Conservation (phyloP, 2,329 filamentous ascomycete genomes). For the Sclerotinia trifoliorum region DNA sequence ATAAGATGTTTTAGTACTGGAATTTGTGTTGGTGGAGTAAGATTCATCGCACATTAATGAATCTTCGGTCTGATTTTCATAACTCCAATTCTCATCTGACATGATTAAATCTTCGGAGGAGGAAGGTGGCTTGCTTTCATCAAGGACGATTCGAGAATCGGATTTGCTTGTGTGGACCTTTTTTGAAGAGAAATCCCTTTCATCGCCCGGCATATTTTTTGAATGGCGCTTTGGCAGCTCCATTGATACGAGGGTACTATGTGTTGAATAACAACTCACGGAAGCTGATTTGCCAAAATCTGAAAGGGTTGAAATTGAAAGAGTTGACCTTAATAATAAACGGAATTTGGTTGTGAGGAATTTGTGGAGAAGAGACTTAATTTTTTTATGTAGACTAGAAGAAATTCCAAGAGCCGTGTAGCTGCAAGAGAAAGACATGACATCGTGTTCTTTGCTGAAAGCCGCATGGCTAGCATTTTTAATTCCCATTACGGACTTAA, state of each 20-base stretch:
- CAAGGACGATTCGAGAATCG: background rate
- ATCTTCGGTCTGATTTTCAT: background rate
- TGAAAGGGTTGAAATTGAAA: too few relatives aligned
- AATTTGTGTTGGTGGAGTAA: background rate
- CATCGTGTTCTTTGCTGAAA: background rate
- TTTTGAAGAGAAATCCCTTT: background rate
- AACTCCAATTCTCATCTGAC: background rate
- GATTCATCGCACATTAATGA: background rate
- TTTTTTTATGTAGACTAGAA: background rate
- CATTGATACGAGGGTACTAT: background rate
- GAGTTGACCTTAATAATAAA: too few relatives aligned
- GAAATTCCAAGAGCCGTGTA: background rate
- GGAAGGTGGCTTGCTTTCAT: background rate
- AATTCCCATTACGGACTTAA: background rate
- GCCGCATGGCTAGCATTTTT: background rate
- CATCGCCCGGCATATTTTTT: background rate
- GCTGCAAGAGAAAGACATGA: background rate
- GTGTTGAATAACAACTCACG: background rate
- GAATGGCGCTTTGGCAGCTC: background rate
- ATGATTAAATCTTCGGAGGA: background rate
- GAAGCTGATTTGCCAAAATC: background rate
- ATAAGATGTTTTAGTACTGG: background rate
- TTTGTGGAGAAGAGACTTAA: background rate
- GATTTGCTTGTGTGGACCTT: background rate
- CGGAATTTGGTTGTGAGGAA: background rate